phyloP scores from a whole-genome alignment of 169 alveolate species.

The Eimeria falciformis region DNA sequence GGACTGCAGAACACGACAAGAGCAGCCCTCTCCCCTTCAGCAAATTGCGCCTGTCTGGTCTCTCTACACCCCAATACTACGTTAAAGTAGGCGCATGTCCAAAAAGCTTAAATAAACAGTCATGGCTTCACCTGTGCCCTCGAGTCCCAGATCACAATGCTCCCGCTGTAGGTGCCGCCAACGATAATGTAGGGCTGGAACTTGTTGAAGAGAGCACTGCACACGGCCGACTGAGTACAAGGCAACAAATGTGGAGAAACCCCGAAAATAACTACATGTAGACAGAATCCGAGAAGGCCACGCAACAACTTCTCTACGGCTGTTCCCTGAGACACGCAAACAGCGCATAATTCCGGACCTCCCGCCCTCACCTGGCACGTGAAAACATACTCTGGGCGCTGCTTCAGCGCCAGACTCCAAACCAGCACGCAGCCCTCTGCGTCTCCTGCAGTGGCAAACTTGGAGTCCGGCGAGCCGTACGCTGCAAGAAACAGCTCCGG shows the following conservation, averaged over 20 bases:
- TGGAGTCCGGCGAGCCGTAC: slow-evolving; percentile 84
- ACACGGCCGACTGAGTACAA: slow-evolving; percentile 85
- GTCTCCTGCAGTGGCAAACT: slow-evolving; percentile 83
- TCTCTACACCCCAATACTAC: too few species aligned
- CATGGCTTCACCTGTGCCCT: slow-evolving; percentile 86
- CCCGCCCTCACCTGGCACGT: slow-evolving; percentile 83
- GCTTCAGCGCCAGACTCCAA: slow-evolving; percentile 81
- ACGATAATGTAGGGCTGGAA: slow-evolving; percentile 90
- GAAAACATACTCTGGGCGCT: slow-evolving; percentile 91
- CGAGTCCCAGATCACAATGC: slow-evolving; percentile 93
- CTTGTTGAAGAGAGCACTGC: slow-evolving; percentile 90
- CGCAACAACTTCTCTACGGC: too few species aligned
- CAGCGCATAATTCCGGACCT: background rate
- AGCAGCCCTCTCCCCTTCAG: too few species aligned
- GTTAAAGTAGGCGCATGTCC: too few species aligned
- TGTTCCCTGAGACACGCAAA: background rate
- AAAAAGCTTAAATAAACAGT: background rate
- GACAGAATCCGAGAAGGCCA: too few species aligned
- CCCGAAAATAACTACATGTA: background rate
- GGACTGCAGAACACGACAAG: slow-evolving; percentile 59
- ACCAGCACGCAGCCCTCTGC: slow-evolving; percentile 91
- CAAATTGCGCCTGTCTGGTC: too few species aligned
- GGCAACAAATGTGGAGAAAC: background rate
- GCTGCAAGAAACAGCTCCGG: slow-evolving; percentile 87
- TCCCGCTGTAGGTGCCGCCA: slow-evolving; percentile 95